These are phyloP conservation scores for Acanthamoeba sp. DNA, from an alignment of 208 protist genomes.

Conservation along the genomic window DNA sequence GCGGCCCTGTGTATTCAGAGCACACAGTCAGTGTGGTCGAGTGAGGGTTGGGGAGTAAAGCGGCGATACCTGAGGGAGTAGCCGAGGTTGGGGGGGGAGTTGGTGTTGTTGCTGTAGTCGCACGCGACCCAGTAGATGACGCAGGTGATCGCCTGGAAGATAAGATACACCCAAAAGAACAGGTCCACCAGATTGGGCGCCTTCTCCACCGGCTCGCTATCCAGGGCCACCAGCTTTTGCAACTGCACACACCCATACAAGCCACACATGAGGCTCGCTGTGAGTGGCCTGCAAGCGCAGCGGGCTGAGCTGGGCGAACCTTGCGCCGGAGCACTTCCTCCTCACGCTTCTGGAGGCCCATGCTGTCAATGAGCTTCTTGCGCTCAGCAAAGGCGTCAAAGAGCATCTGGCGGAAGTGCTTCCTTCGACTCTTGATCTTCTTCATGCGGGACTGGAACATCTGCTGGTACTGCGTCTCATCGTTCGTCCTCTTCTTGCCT, in stretches of 20 bases:
- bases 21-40: background rate
- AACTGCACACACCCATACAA: background rate
- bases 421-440: slow-evolving; percentile 59
- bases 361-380: slow-evolving; percentile 74
- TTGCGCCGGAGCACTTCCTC: slow-evolving; percentile 68
- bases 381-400: slow-evolving; percentile 50
- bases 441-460: slow-evolving; percentile 54
- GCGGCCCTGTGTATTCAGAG: background rate
- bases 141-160: slow-evolving; percentile 22
- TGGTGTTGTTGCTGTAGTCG: slow-evolving; percentile 47
- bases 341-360: slow-evolving; percentile 48
- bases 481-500: slow-evolving; percentile 36
- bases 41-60: background rate
- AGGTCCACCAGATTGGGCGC: slow-evolving; percentile 27
- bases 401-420: slow-evolving; percentile 66
- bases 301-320: background rate
- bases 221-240: slow-evolving; percentile 38
- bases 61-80: background rate
- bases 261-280: background rate
- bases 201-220: background rate
- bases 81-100: background rate
- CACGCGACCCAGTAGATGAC: slow-evolving; percentile 41
- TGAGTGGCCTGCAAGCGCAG: background rate
- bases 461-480: background rate
- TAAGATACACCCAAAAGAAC: slow-evolving; percentile 39